Evolutionary conservation across 2,329 filamentous ascomycete genomes (phyloP).

Genomic region (Penicillium vulpinum): DNA sequence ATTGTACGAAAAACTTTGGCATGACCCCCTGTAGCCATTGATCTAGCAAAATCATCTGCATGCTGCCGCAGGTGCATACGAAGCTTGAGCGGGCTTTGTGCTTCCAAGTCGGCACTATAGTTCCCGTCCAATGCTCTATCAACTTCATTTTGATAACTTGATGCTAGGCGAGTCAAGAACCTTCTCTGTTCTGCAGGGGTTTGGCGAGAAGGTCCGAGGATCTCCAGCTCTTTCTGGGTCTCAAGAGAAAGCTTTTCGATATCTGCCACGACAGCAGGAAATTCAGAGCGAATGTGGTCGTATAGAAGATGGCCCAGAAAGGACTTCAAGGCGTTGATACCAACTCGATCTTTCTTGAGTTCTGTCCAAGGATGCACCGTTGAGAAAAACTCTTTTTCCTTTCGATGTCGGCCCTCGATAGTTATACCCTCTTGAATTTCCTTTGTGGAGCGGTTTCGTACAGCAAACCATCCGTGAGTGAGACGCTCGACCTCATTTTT

Average conservation of each 20-base stretch:
- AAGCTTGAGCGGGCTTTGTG: slow-evolving; percentile 15
- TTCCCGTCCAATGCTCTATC: slow-evolving; percentile 15
- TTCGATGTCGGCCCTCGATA: slow-evolving; percentile 17
- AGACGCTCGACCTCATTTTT: slow-evolving; percentile 19
- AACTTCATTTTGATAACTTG: slow-evolving; percentile 15
- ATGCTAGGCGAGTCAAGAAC: slow-evolving; percentile 16
- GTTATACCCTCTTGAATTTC: slow-evolving; percentile 23
- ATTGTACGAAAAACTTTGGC: slow-evolving; percentile 9
- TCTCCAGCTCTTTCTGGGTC: slow-evolving; percentile 26
- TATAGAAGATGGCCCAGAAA: slow-evolving; percentile 22
- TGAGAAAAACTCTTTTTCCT: slow-evolving; percentile 17
- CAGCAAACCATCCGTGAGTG: slow-evolving; percentile 28
- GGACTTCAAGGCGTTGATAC: slow-evolving; percentile 15
- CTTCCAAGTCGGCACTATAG: slow-evolving; percentile 9
- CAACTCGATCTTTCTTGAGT: slow-evolving; percentile 19
- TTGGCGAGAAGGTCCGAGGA: slow-evolving; percentile 18
- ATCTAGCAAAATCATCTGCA: slow-evolving; percentile 13
- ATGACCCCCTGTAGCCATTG: slow-evolving; percentile 11
- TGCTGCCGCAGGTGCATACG: slow-evolving; percentile 18
- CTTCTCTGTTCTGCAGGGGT: slow-evolving; percentile 16
- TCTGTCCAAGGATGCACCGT: slow-evolving; percentile 14
- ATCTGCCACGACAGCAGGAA: slow-evolving; percentile 17
- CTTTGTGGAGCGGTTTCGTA: slow-evolving; percentile 27
- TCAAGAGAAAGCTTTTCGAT: slow-evolving; percentile 11
- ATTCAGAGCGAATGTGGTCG: slow-evolving; percentile 25